Conservation (phyloP, 306 rosid species). For the Neltuma alba region DNA sequence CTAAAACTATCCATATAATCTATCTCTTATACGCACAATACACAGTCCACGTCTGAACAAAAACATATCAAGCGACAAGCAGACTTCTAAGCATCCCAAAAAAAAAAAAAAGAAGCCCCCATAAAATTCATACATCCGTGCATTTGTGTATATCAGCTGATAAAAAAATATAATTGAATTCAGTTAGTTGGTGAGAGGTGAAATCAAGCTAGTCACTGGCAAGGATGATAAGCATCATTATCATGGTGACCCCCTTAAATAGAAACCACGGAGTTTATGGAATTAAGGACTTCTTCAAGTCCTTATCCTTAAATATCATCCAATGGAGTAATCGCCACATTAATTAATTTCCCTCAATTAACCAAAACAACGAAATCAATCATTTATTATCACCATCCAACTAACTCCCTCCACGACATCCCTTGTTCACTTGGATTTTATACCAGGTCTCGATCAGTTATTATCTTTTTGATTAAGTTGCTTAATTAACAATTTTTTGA, state of each 20-base stretch:
- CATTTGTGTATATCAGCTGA: too few species aligned
- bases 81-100: too few species aligned
- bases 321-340: neutral
- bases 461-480: neutral
- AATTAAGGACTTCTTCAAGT: neutral
- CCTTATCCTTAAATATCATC: neutral
- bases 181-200: neutral
- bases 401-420: constrained; percentile 3
- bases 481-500: neutral
- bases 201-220: neutral
- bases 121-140: too few species aligned
- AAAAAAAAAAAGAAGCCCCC: too few species aligned
- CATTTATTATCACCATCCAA: constrained; percentile 3
- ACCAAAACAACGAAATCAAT: neutral
- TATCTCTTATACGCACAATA: too few species aligned
- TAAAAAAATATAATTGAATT: neutral
- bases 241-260: neutral
- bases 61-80: too few species aligned
- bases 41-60: too few species aligned
- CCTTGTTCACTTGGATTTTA: neutral
- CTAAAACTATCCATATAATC: too few species aligned
- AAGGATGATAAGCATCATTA: neutral
- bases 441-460: constrained; percentile 1
- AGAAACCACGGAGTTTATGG: neutral
- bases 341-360: neutral